Percentiles rank a stretch among this genome's conserved stretches.
phyloP scores from a whole-genome alignment of 2,329 filamentous ascomycete genomes.

The Tolypocladium tundrense region DNA sequence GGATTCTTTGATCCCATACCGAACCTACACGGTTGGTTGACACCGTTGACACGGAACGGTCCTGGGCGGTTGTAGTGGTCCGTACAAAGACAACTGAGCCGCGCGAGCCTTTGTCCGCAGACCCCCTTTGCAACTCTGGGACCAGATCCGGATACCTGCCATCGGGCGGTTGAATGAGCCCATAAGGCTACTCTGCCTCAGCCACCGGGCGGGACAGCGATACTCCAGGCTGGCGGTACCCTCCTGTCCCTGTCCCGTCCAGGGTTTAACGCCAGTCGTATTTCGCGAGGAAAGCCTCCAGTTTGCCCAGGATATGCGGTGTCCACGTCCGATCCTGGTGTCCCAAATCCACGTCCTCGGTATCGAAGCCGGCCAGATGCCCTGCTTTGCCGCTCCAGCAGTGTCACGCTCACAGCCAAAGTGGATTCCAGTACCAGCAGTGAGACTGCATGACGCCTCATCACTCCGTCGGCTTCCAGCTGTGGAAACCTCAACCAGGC shows the following conservation, averaged over 20 bases:
- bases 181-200: neutral
- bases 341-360: neutral
- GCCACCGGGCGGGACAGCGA: neutral
- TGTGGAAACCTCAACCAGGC: neutral
- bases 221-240: neutral
- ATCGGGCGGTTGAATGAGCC: neutral
- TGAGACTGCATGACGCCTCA: neutral
- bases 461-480: slow-evolving; percentile 6
- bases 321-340: neutral
- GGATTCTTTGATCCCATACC: neutral
- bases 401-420: neutral
- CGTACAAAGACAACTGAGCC: too few relatives aligned
- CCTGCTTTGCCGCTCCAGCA: neutral
- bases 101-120: neutral
- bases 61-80: neutral
- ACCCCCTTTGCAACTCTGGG: neutral
- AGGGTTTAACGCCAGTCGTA: neutral
- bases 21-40: neutral
- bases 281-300: neutral
- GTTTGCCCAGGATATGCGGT: neutral
- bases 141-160: neutral
- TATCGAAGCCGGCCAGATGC: neutral
- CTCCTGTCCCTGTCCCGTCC: too few relatives aligned
- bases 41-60: neutral
- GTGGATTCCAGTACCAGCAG: neutral